Base-by-base conservation (phyloP, 805 yeast species). In the Debaryomyces tyrocola region DNA sequence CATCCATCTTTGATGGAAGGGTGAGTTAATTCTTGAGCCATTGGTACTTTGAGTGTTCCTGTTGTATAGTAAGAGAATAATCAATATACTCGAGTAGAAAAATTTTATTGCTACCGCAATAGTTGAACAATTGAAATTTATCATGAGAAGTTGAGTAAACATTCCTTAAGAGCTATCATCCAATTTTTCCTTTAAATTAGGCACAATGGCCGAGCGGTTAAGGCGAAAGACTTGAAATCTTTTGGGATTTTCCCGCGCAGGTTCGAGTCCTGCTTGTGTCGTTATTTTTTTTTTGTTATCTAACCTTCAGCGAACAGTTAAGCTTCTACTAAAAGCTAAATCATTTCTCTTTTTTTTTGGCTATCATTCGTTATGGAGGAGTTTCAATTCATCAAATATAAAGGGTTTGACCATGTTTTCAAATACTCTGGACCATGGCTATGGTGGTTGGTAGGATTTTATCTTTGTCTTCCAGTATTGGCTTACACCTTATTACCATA, bases 1-100 rank as follows among this genome's bases (percentile, higher is more conserved):
- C 99, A 92, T 63, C 97, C 97, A 70, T 94, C 90, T 64, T 78
- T 77, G 60, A 79, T 70, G 44, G 79, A 66, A 31, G 84, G 84
- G 68, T 80, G 84, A 39, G 83, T 66, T 49, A 79, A 70, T 64
- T 72, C 72, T 53, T 62, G 64, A 44, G 63, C 54, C 56, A 54
- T 39, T 28, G 21, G 4, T n/a, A 31, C 34, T 31, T 31, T 11
- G 17, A 31, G 10, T 6, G 27, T 4, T 24, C 27, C 4, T 24
- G 27, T 24, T 24, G 10, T 24, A 24, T 3, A 7, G 4, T 9
- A 24, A 24, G 27, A 2, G 27, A 24, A 24, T 24, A 24, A 24
- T 6, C 27, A 24, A 24, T 24, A 24, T 24, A 24, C 27, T 24
- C 5, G 27, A 17, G 7, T 24, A 24, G 27, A 24, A 24, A 24